phyloP scores from a whole-genome alignment of 257 asterid species.

The Rubia yunnanensis region DNA sequence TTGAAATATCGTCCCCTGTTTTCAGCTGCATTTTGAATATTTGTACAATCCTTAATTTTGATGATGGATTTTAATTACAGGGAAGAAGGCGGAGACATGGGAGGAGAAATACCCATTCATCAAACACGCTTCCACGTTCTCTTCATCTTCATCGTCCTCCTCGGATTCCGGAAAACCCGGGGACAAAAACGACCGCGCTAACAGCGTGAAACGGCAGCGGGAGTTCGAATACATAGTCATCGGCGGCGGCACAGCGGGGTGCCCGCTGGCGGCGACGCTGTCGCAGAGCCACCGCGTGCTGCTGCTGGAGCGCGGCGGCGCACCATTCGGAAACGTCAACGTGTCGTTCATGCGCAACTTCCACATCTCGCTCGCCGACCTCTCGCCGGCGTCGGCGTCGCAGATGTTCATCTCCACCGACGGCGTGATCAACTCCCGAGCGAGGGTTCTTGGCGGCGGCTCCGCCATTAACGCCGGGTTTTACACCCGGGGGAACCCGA shows the following conservation, averaged over 20 bases:
- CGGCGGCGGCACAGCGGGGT: conserved; percentile 98
- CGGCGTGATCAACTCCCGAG: conserved; percentile 82
- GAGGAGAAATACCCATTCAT: conserved; percentile 31
- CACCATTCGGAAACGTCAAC: conserved; percentile 69
- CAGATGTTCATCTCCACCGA: conserved; percentile 85
- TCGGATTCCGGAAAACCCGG: background rate
- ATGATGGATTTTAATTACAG: conserved; percentile 4
- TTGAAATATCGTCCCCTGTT: background rate
- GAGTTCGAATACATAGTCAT: conserved; percentile 68
- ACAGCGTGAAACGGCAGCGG: background rate
- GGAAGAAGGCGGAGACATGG: conserved; percentile 16
- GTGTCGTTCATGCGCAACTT: conserved; percentile 82
- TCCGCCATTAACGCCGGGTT: conserved; percentile 86
- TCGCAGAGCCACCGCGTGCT: conserved; percentile 65
- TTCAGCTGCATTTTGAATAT: background rate
- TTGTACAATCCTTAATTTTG: no score
- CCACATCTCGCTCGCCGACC: conserved; percentile 71
- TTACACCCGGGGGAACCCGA: conserved; percentile 79
- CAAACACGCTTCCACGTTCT: conserved; percentile 27
- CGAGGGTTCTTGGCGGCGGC: conserved; percentile 87
- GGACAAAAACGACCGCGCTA: background rate
- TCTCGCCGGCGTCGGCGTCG: conserved; percentile 71
- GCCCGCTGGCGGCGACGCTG: conserved; percentile 85
- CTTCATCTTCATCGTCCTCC: conserved; percentile 12
- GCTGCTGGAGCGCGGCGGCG: conserved; percentile 84